Percentiles rank a stretch among this genome's conserved stretches.
phyloP scores from a whole-genome alignment of 2,329 filamentous ascomycete species.

The Elsinoe necatrix region DNA sequence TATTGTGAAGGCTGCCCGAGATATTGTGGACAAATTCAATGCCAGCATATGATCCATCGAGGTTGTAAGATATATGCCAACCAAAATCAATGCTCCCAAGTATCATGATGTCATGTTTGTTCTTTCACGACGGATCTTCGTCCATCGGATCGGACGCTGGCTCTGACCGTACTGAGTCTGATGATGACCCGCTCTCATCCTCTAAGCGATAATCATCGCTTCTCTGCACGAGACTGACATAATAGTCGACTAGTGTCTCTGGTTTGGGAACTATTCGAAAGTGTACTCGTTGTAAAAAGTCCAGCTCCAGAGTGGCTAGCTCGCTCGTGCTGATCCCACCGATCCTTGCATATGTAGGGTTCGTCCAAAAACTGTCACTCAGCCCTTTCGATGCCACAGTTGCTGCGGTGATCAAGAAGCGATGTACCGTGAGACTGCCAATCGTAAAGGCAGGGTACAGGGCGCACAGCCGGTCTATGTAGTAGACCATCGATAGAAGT shows the following conservation, averaged over 20 bases:
- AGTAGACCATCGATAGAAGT: conserved; percentile 97
- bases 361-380: conserved; percentile 97
- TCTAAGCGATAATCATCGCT: conserved; percentile 52
- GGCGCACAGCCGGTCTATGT: conserved; percentile 89
- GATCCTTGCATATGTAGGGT: conserved; percentile 88
- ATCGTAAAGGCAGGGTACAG: conserved; percentile 93
- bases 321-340: conserved; percentile 87
- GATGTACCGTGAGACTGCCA: conserved; percentile 90
- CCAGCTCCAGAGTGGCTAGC: conserved; percentile 81
- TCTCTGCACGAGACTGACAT: conserved; percentile 70
- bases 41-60: background rate
- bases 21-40: conserved; percentile 38
- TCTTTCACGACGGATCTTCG: conserved; percentile 10
- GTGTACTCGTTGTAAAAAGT: conserved; percentile 84
- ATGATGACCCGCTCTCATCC: conserved; percentile 2
- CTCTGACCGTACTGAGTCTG: background rate
- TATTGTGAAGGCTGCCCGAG: conserved; percentile 36
- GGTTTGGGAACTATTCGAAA: conserved; percentile 97
- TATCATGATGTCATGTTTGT: no score
- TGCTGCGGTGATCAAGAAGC: conserved; percentile 90
- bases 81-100: background rate
- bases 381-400: conserved; percentile 94
- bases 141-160: conserved; percentile 7
- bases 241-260: conserved; percentile 88
- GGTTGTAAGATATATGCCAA: background rate